phyloP scores from a whole-genome alignment of 495 filamentous ascomycete species.

The Parathielavia appendiculata region DNA sequence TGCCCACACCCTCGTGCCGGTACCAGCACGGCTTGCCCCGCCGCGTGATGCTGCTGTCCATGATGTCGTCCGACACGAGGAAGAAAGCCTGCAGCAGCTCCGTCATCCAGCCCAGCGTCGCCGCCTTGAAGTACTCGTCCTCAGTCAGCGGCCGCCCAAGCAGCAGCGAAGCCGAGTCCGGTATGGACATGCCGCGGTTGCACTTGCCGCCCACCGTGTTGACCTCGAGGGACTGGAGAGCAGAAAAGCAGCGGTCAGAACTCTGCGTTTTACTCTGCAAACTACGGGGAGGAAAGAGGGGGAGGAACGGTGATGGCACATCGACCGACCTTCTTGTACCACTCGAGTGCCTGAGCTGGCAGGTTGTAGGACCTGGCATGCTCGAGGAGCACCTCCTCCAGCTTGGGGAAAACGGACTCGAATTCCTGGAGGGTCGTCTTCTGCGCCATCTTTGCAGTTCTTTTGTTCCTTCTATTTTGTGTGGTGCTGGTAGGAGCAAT shows the following conservation, averaged over 20 bases:
- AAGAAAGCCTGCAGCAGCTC: slow-evolving; percentile 98
- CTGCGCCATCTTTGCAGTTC: slow-evolving; percentile 50
- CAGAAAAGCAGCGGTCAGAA: slow-evolving; percentile 14
- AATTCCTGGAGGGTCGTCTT: slow-evolving; percentile 74
- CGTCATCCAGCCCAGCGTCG: slow-evolving; percentile 90
- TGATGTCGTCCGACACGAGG: slow-evolving; percentile 96
- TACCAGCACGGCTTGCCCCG: slow-evolving; percentile 96
- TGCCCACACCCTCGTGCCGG: slow-evolving; percentile 74
- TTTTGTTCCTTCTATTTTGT: background rate
- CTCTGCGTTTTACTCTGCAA: slow-evolving; percentile 21
- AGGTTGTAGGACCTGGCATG: slow-evolving; percentile 75
- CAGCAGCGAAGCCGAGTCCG: slow-evolving; percentile 80
- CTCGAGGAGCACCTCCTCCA: slow-evolving; percentile 69
- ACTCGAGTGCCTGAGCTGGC: slow-evolving; percentile 74
- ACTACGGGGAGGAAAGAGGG: too few species aligned
- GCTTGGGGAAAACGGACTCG: slow-evolving; percentile 76
- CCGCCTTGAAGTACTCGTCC: slow-evolving; percentile 78
- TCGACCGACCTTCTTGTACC: slow-evolving; percentile 73
- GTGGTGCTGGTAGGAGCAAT: background rate
- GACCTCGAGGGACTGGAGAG: slow-evolving; percentile 62
- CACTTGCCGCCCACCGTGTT: slow-evolving; percentile 94
- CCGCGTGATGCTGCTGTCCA: slow-evolving; percentile 91
- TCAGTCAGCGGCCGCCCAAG: slow-evolving; percentile 63
- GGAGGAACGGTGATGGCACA: too few species aligned
- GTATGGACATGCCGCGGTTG: slow-evolving; percentile 97